Evolutionary conservation across 2,329 filamentous ascomycete genomes (phyloP).

Genomic region (Gyromitra esculenta): DNA sequence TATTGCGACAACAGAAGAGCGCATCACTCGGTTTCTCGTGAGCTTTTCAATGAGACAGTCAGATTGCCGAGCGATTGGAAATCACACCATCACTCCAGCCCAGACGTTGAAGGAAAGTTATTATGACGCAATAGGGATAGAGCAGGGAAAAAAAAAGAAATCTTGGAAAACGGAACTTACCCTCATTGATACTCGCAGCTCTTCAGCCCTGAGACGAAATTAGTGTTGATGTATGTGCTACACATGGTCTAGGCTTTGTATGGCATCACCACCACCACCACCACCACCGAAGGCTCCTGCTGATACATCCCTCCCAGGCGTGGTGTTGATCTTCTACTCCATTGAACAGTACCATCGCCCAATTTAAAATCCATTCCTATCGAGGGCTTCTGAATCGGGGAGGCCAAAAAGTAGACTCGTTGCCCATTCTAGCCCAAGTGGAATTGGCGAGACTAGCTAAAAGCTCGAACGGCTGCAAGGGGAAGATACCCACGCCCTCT

Average conservation of each 20-base stretch:
- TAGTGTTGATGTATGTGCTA: neutral
- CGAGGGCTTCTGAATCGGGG: neutral
- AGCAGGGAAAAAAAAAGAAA: neutral
- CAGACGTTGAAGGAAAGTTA: slow-evolving; percentile 5
- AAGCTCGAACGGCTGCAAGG: too few relatives aligned
- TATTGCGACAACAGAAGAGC: neutral
- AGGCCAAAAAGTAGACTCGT: too few relatives aligned
- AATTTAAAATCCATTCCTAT: neutral
- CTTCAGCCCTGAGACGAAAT: neutral
- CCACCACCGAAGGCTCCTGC: neutral
- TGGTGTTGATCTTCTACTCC: neutral
- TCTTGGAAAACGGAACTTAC: neutral
- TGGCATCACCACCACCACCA: neutral
- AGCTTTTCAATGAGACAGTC: neutral
- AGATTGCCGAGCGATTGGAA: slow-evolving; percentile 16
- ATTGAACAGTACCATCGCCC: neutral
- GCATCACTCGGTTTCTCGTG: neutral
- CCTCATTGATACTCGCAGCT: neutral
- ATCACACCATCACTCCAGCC: neutral
- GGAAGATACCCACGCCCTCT: too few relatives aligned
- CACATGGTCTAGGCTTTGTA: too few relatives aligned
- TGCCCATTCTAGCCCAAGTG: too few relatives aligned
- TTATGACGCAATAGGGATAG: slow-evolving; percentile 23
- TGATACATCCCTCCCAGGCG: neutral
- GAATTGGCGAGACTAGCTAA: too few relatives aligned